Percentiles rank a stretch among this genome's conserved stretches.
Evolutionary conservation across 495 filamentous ascomycete genomes (phyloP).

Genomic region (Penicillium pulvis): DNA sequence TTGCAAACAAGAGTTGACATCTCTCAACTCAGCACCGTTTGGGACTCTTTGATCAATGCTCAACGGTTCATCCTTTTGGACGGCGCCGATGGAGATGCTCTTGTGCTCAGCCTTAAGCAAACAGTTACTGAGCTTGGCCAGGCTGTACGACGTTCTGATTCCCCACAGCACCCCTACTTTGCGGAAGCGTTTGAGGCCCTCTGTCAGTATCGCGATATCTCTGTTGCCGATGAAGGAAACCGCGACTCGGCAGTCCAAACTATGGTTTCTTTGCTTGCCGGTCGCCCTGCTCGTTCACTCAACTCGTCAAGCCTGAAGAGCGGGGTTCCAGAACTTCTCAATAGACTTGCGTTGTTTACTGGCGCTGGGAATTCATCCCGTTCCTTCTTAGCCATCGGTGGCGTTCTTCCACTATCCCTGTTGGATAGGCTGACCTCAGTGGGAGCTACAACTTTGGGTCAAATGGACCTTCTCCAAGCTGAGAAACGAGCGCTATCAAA

Average conservation of each 20-base stretch:
- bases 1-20: slow-evolving; percentile 46
- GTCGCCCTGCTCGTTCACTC: slow-evolving; percentile 39
- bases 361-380: slow-evolving; percentile 30
- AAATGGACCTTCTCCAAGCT: slow-evolving; percentile 63
- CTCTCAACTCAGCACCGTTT: slow-evolving; percentile 40
- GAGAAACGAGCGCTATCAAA: slow-evolving; percentile 65
- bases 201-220: slow-evolving; percentile 60
- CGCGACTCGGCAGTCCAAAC: slow-evolving; percentile 27
- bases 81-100: slow-evolving; percentile 38
- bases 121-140: slow-evolving; percentile 60
- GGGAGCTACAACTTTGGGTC: slow-evolving; percentile 56
- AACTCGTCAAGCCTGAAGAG: slow-evolving; percentile 35
- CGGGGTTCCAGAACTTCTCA: slow-evolving; percentile 37
- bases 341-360: slow-evolving; percentile 41
- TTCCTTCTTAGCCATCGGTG: slow-evolving; percentile 48
- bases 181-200: slow-evolving; percentile 65
- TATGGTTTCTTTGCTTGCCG: slow-evolving; percentile 43
- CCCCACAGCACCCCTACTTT: slow-evolving; percentile 51
- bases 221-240: slow-evolving; percentile 21
- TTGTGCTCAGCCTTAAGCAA: slow-evolving; percentile 51
- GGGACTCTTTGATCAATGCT: slow-evolving; percentile 46
- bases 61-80: slow-evolving; percentile 43
- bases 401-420: slow-evolving; percentile 55
- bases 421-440: slow-evolving; percentile 57
- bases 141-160: slow-evolving; percentile 39